Evolutionary conservation across 129 eudicot genomes (phyloP), one percentile per base, ranked within the genome.

Genomic region (Artemisia argyi): DNA sequence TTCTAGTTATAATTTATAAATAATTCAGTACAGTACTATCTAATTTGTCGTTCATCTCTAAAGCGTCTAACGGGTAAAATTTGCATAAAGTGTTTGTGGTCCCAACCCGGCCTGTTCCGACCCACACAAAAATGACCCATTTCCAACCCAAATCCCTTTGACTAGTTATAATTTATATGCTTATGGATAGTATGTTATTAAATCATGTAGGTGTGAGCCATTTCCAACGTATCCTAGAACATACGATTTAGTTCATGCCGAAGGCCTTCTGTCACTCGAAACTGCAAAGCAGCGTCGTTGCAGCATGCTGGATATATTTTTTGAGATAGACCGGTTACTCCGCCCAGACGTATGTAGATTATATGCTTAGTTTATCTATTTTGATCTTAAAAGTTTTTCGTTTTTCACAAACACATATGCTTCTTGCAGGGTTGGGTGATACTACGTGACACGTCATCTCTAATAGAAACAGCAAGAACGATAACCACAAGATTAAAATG

Each of bases 141-240:
- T 28, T 20, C 22, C 1, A 20, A 20, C 0, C 22, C 22, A 1
- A 20, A 20, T 20, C 22, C 22, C 22, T 20, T 20, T 20, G 22
- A 20, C 22, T n/a, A n/a, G n/a, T n/a, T n/a, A n/a, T n/a, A n/a
- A n/a, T n/a, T n/a, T n/a, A n/a, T n/a, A n/a, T 24, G 66, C 46
- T 61, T 28, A 28, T 39, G 12, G 13, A 28, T 7, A 61, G 66
- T 61, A 2, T 61, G 47, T 13, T 59, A 10, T 19, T 65, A 17
- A 7, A 58, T 62, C 56, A 78, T 76, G 56, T 66, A 95, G 99
- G 99, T 95, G 99, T 72, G 97, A 90, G 80, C 87, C 99, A 28
- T 95, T 95, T 80, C 99, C 99, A 67, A 82, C 97, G 8, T 95
- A 95, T 65, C 99, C 99, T 14, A 89, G 99, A 77, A 95, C 96